Evolutionary conservation across 176 grass and related monocot species (phyloP).

Genomic region (Guadua angustifolia): DNA sequence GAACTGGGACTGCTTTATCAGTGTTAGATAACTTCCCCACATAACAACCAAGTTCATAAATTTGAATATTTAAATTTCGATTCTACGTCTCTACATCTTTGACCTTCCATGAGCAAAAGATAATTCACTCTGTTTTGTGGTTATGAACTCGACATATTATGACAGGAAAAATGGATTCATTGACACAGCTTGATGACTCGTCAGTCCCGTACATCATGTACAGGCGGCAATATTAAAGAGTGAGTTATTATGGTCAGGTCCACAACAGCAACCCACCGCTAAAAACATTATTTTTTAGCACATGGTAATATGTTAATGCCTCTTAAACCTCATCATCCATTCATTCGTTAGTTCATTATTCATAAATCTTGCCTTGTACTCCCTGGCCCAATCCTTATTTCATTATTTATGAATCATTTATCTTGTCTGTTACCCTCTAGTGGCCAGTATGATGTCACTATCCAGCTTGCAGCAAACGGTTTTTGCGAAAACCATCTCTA

Average conservation of each 20-base stretch:
- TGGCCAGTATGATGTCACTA: conserved; percentile 27
- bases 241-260: conserved; percentile 1
- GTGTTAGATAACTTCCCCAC: too few relatives aligned
- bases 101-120: too few relatives aligned
- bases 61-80: too few relatives aligned
- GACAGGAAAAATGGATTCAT: too few relatives aligned
- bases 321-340: conserved; percentile 10
- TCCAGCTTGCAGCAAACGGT: conserved; percentile 32
- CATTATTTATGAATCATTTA: not conserved
- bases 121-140: too few relatives aligned
- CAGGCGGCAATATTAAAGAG: not conserved
- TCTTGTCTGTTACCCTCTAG: not conserved
- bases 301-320: conserved; percentile 7
- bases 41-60: too few relatives aligned
- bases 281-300: not conserved
- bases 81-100: too few relatives aligned
- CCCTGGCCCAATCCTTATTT: not conserved
- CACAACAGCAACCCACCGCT: conserved; percentile 8
- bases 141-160: too few relatives aligned
- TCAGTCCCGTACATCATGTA: not conserved
- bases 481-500: conserved; percentile 11
- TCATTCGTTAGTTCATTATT: not conserved
- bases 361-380: not conserved
- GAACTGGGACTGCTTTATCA: too few relatives aligned
- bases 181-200: conserved; percentile 35